Percentiles rank a stretch among this genome's conserved stretches.
Conservation (phyloP, 1,284 basidiomycete genomes). For the Fomitopsis betulina region DNA sequence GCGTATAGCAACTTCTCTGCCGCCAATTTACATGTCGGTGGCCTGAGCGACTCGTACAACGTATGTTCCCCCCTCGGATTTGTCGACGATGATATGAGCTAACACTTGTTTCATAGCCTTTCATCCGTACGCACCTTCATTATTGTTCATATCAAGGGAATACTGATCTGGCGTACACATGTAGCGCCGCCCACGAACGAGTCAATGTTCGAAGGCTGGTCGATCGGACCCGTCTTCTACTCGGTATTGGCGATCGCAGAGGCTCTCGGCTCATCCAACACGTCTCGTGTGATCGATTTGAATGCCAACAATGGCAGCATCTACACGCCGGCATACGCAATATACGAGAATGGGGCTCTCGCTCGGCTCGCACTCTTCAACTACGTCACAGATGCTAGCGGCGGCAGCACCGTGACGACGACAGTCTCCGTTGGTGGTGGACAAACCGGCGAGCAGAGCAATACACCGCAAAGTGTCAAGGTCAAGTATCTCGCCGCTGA, state of each 20-base stretch:
- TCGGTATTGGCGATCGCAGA: conserved; percentile 66
- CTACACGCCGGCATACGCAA: conserved; percentile 66
- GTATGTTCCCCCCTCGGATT: conserved; percentile 30
- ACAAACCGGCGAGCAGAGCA: conserved; percentile 37
- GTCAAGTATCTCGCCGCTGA: conserved; percentile 46
- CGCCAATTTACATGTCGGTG: conserved; percentile 61
- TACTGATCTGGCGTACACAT: neutral
- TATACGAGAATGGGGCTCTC: conserved; percentile 61
- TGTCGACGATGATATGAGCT: neutral
- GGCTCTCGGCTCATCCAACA: conserved; percentile 55
- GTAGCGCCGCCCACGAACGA: conserved; percentile 58
- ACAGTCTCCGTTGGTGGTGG: conserved; percentile 42
- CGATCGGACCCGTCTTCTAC: conserved; percentile 66
- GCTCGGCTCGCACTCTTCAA: conserved; percentile 65
- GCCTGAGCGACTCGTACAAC: conserved; percentile 65
- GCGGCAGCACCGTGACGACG: conserved; percentile 46
- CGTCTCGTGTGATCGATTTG: conserved; percentile 58
- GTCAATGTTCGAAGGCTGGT: conserved; percentile 55
- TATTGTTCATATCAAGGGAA: neutral
- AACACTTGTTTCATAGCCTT: conserved; percentile 23
- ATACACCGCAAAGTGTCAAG: conserved; percentile 46
- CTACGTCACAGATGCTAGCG: conserved; percentile 51
- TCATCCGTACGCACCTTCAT: conserved; percentile 36
- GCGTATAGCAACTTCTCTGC: conserved; percentile 55
- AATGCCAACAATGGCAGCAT: conserved; percentile 41